These are phyloP conservation scores for Pseudogymnoascus sp. DNA, from an alignment of 2,329 filamentous ascomycete species.

Conservation along the genomic window DNA sequence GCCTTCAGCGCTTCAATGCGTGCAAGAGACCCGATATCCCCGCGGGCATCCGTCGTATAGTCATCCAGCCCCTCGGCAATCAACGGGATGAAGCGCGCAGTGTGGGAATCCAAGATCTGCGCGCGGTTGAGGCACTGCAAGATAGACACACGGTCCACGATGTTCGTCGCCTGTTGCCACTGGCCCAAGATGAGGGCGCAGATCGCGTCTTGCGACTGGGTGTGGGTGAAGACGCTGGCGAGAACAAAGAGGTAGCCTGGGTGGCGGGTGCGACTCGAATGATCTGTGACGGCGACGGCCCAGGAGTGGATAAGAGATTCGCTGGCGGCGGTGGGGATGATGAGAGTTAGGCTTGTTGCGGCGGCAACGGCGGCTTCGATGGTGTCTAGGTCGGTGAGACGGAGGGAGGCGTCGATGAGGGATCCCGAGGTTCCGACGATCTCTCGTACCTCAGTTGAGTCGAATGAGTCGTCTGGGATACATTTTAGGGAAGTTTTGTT, in stretches of 20 bases:
- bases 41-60: slow-evolving; percentile 82
- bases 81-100: slow-evolving; percentile 19
- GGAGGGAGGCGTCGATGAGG: slow-evolving; percentile 37
- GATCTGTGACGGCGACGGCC: slow-evolving; percentile 38
- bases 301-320: slow-evolving; percentile 40
- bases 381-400: slow-evolving; percentile 45
- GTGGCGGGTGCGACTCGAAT: slow-evolving; percentile 23
- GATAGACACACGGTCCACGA: slow-evolving; percentile 50
- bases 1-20: slow-evolving; percentile 71
- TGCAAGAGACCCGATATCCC: slow-evolving; percentile 84
- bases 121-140: slow-evolving; percentile 48
- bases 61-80: slow-evolving; percentile 66
- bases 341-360: slow-evolving; percentile 43
- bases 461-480: background rate
- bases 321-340: slow-evolving; percentile 36
- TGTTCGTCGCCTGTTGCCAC: slow-evolving; percentile 46
- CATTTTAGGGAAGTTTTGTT: no score
- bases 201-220: slow-evolving; percentile 21
- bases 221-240: slow-evolving; percentile 17
- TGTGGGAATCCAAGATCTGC: slow-evolving; percentile 28
- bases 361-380: slow-evolving; percentile 46
- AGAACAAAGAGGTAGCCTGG: slow-evolving; percentile 46
- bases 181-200: slow-evolving; percentile 43
- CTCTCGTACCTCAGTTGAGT: background rate
- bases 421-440: background rate